Conservation (phyloP, 768 basidiomycete genomes). For the Naganishia vaughanmartiniae region DNA sequence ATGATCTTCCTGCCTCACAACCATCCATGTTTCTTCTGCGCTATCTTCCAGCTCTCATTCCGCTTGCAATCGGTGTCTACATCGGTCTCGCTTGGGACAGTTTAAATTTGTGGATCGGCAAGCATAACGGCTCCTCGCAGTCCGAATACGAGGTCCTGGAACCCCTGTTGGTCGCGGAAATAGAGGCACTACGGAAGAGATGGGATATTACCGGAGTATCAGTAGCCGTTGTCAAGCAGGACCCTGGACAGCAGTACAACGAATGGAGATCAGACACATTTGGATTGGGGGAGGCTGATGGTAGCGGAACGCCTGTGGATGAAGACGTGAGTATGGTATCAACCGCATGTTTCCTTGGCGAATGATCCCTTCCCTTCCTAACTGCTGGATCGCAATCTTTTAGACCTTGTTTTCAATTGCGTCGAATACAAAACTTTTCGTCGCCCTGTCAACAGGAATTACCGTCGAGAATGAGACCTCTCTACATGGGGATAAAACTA, state of each 20-base stretch:
- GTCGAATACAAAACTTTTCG: constrained; percentile 48
- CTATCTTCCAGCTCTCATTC: constrained; percentile 6
- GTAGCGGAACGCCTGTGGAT: constrained; percentile 6
- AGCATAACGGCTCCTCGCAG: background rate
- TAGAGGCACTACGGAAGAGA: background rate
- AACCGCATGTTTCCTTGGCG: too few species aligned
- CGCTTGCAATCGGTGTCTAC: background rate
- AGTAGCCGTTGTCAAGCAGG: background rate
- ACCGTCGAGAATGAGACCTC: constrained; percentile 37
- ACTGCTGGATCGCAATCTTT: too few species aligned
- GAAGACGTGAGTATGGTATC: constrained; percentile 25
- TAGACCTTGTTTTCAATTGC: constrained; percentile 45
- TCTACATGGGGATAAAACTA: constrained; percentile 15
- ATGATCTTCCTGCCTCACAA: too few species aligned
- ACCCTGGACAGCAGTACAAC: background rate
- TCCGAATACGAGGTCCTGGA: background rate
- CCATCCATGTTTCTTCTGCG: too few species aligned
- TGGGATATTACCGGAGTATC: background rate
- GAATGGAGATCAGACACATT: constrained; percentile 16
- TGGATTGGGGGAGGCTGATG: constrained; percentile 13
- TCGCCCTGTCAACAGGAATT: constrained; percentile 37
- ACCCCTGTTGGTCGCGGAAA: background rate
- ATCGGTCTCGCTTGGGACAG: background rate
- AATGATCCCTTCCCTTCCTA: too few species aligned
- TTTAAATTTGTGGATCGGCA: background rate